Conservation (phyloP, 192 early-diverging fungal species). For the Entophlyctis luteolus region DNA sequence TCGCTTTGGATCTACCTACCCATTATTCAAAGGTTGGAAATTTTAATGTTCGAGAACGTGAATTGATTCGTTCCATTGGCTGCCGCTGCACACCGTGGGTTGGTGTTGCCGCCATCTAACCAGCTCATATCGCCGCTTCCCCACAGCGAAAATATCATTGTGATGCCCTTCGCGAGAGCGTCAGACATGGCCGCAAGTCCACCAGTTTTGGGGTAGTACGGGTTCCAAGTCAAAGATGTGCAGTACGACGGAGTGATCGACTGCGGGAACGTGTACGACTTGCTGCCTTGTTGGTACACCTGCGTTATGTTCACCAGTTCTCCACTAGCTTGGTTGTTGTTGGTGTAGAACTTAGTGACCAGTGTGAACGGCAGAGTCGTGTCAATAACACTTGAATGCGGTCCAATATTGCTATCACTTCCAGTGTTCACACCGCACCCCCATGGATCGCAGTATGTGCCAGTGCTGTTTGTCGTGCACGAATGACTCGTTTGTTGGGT, state of each 20-base stretch:
- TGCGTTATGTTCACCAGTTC: conserved; percentile 18
- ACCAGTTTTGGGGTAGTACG: conserved; percentile 25
- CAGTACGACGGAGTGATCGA: no score
- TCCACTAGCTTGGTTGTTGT: conserved; percentile 26
- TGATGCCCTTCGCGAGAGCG: conserved; percentile 32
- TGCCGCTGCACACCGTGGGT: no score
- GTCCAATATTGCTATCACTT: conserved; percentile 18
- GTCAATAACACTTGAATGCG: conserved; percentile 27
- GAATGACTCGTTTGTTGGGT: conserved; percentile 30
- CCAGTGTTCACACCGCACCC: conserved; percentile 27
- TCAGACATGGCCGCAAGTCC: neutral
- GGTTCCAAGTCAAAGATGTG: conserved; percentile 4
- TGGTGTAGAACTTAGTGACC: conserved; percentile 31
- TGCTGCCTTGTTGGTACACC: conserved; percentile 18
- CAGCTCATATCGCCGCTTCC: conserved; percentile 38
- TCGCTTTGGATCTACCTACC: no score
- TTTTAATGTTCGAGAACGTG: no score
- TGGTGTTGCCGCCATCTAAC: conserved; percentile 32
- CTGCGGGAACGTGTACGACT: no score
- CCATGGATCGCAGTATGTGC: conserved; percentile 35
- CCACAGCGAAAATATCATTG: conserved; percentile 37
- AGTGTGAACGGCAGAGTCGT: conserved; percentile 32
- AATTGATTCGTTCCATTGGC: no score
- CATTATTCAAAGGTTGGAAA: no score
- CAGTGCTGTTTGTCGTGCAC: neutral